Evolutionary conservation across 176 grass and related monocot species (phyloP), one percentile per base, ranked within the genome.

Genomic region (Aegilops sharonensis): DNA sequence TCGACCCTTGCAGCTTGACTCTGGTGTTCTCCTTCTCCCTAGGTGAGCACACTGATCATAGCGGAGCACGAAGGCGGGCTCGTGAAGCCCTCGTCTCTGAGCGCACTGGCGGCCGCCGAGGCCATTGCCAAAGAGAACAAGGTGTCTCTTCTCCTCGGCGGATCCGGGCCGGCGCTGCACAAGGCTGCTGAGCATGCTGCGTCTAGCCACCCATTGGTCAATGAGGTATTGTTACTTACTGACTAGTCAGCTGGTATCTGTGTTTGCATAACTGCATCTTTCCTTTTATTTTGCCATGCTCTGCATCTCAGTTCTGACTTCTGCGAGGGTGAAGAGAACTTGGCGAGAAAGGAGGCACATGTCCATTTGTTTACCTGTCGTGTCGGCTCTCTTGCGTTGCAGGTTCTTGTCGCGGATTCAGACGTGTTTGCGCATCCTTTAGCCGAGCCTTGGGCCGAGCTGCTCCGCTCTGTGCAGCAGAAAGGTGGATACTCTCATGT

Each of bases 351-450:
- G 13, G 24, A 30, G 10, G 43, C 72, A 31, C 0, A 52, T 20
- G 25, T 3, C 52, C 7, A 10, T 72, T 11, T 60, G 65, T 74
- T 92, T 34, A 86, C 39, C 83, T 6, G 42, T 74, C 79, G 3
- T 6, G 42, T 74, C 79, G 3, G 11, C n/a, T 89, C 5, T 75
- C 20, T 84, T 57, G 9, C 17, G 54, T 52, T 50, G 42, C 75
- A 98, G 96, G 94, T 98, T 84, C 91, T 98, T 61, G 90, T 95
- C 27, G 96, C 93, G 5, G 92, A 98, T 50, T 77, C 92, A 8
- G 85, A 90, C n/a, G 66, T 85, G 18, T 81, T 98, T 15, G 87
- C 79, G 15, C 93, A 91, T 78, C 94, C 93, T 50, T 86, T 98
- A 63, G 96, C 96, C 17, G 96, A 98, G 68, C 84, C 91, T 30